Conservation (phyloP, 2,329 filamentous ascomycete species). For the Alternaria tenuissima region DNA sequence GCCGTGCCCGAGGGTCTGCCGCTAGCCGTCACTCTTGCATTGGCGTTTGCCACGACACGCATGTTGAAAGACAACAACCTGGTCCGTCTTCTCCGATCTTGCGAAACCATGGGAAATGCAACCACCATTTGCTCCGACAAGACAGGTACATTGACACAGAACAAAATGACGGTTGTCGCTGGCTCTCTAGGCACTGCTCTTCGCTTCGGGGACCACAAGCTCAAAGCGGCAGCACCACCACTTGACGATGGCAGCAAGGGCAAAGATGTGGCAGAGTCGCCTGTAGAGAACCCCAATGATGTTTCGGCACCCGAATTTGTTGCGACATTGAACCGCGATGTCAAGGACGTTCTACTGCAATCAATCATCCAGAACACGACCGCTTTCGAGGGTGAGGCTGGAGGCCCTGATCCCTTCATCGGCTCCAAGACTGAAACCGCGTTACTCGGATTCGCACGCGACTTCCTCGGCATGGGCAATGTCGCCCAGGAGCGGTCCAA, state of each 20-base stretch:
- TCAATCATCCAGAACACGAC: conserved; percentile 58
- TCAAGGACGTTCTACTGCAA: conserved; percentile 66
- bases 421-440: conserved; percentile 83
- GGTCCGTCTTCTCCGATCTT: conserved; percentile 72
- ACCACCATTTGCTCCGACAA: conserved; percentile 79
- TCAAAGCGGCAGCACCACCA: conserved; percentile 30
- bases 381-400: conserved; percentile 54
- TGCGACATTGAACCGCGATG: conserved; percentile 59
- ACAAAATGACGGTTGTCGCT: conserved; percentile 70
- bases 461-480: conserved; percentile 70
- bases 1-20: conserved; percentile 73
- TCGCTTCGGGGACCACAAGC: conserved; percentile 61
- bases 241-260: conserved; percentile 44
- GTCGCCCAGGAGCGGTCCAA: conserved; percentile 70
- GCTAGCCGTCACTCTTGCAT: conserved; percentile 71
- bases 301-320: conserved; percentile 65
- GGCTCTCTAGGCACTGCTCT: conserved; percentile 70
- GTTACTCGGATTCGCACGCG: conserved; percentile 72
- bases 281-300: conserved; percentile 55
- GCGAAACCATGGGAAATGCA: conserved; percentile 76
- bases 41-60: conserved; percentile 72
- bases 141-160: conserved; percentile 53
- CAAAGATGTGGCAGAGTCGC: conserved; percentile 41
- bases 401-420: conserved; percentile 64
- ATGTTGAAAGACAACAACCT: conserved; percentile 76